A percentile compares a stretch with the other conserved stretches of the same genome.
Conservation (phyloP, 192 early-diverging fungal species). For the Backusella circina region DNA sequence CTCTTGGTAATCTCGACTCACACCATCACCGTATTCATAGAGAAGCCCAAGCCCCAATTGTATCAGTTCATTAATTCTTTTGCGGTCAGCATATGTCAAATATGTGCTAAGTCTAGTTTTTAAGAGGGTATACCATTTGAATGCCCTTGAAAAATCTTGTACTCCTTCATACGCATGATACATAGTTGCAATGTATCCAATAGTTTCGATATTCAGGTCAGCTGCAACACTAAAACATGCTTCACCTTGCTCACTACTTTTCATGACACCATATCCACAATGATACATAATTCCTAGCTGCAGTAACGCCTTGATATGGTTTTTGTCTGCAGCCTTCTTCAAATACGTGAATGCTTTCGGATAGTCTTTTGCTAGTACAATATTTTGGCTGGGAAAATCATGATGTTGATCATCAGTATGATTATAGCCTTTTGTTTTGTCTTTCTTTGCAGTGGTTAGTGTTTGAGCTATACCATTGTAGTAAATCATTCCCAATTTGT, state of each 20-base stretch:
- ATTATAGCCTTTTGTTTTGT: background rate
- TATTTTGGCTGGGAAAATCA: background rate
- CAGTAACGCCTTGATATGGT: background rate
- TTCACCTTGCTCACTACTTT: background rate
- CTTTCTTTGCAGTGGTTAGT: background rate
- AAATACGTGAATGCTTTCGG: background rate
- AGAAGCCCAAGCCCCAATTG: background rate
- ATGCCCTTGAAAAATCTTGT: background rate
- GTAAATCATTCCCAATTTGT: background rate
- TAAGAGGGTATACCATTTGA: background rate
- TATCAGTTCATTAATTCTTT: background rate
- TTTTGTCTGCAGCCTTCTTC: background rate
- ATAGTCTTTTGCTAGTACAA: background rate
- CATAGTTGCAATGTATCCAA: background rate
- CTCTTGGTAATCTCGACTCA: background rate
- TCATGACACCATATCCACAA: background rate
- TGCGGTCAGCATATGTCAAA: background rate
- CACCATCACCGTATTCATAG: background rate
- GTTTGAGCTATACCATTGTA: background rate
- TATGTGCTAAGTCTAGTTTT: background rate
- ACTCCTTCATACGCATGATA: background rate
- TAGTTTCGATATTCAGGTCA: background rate
- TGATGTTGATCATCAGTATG: background rate
- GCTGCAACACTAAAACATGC: background rate
- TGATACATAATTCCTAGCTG: background rate